phyloP scores from a whole-genome alignment of 352 stramenopile species.

The Pythium angustatum region DNA sequence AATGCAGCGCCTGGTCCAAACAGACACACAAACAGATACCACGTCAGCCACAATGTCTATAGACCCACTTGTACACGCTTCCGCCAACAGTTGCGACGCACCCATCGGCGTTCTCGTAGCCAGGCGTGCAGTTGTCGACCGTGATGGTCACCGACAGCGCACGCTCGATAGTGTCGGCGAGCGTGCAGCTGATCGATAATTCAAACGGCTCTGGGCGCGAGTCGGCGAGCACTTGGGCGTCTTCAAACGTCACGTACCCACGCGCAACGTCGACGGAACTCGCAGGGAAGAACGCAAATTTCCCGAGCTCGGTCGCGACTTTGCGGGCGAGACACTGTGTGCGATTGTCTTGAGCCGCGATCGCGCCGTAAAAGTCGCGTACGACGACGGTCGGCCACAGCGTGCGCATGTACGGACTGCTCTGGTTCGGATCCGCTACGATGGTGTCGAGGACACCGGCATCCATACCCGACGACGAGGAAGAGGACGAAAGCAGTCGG shows the following conservation, averaged over 20 bases:
- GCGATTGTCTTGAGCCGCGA: conserved; percentile 52
- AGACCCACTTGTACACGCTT: too few species aligned
- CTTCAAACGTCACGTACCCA: conserved; percentile 57
- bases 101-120: conserved; percentile 64
- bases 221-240: conserved; percentile 39
- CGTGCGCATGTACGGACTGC: conserved; percentile 14
- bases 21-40: not conserved
- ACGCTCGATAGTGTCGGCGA: conserved; percentile 33
- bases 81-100: too few species aligned
- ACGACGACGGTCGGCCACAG: conserved; percentile 68
- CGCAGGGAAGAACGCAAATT: conserved; percentile 50
- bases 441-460: not conserved
- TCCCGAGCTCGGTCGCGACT: conserved; percentile 26
- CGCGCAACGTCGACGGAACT: conserved; percentile 27
- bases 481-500: conserved; percentile 2
- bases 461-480: conserved; percentile 7
- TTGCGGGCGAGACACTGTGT: conserved; percentile 35
- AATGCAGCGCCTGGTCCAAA: conserved; percentile 50
- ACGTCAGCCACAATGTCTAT: not conserved
- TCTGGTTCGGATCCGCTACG: conserved; percentile 7
- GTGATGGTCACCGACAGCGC: conserved; percentile 37
- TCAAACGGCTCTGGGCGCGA: conserved; percentile 38
- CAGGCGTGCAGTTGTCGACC: conserved; percentile 55
- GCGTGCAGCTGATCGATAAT: conserved; percentile 45
- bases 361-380: conserved; percentile 56